Evolutionary conservation across 352 stramenopile species (phyloP).

Genomic region (Phytophthora sojae): DNA sequence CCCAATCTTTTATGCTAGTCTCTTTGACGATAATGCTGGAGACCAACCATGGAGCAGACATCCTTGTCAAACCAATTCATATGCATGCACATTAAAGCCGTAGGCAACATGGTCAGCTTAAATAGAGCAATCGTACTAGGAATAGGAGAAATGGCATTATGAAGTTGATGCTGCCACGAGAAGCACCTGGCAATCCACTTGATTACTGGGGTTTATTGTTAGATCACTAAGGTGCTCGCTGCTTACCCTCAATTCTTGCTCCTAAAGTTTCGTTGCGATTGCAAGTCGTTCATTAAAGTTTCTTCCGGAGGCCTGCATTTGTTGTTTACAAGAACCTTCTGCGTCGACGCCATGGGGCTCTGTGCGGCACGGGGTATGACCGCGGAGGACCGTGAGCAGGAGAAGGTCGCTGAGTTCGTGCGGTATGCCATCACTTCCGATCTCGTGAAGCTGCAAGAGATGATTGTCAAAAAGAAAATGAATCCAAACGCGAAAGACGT

Average conservation of each 20-base stretch:
- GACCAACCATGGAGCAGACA: slow-evolving; percentile 93
- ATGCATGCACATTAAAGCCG: not conserved
- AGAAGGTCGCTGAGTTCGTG: slow-evolving; percentile 61
- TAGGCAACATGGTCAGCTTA: not conserved
- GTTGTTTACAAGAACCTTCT: too few relatives aligned
- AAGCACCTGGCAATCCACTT: not conserved
- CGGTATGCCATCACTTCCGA: slow-evolving; percentile 63
- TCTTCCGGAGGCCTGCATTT: not conserved
- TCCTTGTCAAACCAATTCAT: slow-evolving; percentile 19
- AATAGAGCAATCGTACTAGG: too few relatives aligned
- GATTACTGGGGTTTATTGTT: not conserved
- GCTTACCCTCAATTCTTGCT: not conserved
- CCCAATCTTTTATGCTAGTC: slow-evolving; percentile 92
- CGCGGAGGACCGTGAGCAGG: slow-evolving; percentile 40
- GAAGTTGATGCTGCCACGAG: too few relatives aligned
- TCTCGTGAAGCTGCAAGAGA: slow-evolving; percentile 50
- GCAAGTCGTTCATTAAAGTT: not conserved
- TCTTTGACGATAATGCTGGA: slow-evolving; percentile 88
- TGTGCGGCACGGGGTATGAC: slow-evolving; percentile 20
- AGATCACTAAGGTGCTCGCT: not conserved
- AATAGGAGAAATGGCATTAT: too few relatives aligned
- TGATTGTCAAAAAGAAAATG: slow-evolving; percentile 60
- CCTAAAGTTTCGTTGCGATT: not conserved
- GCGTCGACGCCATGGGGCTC: slow-evolving; percentile 17
- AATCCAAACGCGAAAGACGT: slow-evolving; percentile 69